Evolutionary conservation across 2,329 filamentous ascomycete species (phyloP), one percentile per base, ranked within the genome.

Genomic region (Diatrype stigma): DNA sequence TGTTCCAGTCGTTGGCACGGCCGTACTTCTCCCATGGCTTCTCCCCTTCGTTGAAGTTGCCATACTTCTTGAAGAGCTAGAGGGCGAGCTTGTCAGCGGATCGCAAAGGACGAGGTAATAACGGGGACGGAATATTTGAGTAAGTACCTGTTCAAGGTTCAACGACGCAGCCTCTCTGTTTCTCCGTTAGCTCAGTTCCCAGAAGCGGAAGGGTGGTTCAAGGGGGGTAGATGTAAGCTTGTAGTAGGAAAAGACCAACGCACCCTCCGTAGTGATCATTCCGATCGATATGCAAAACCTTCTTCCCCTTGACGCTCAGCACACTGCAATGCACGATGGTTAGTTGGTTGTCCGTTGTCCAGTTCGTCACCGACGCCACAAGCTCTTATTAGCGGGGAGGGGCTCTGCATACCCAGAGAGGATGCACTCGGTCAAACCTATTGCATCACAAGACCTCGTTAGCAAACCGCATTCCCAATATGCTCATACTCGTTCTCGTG

Each of bases 1-100:
- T 95, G 80, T 96, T 97, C 94, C 94, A 99, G 81, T 97, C 93
- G 76, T 96, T 96, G 70, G 86, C 79, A 54, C 94, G 88, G 64
- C 93, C 93, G 72, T 96, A 97, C 74, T 96, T 92, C 80, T 95
- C 93, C 94, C 94, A 97, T 60, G 93, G 92, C 79, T 96, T 89
- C 67, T 91, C 86, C 62, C 88, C 89, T 56, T 80, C 70, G 53
- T 75, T 70, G 69, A 84, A 89, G 78, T 94, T 94, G 70, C 90
- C 89, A 72, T 96, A 95, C 73, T 92, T 95, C 79, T 94, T 96
- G 83, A 96, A 97, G 64, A 99, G 88, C 63, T 60, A 49, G 47
- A 38, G 50, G 46, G 52, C 42, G 45, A 45, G 48, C 46, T 49
- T 49, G 47, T 48, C 52, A 45, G 53, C 42, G 42, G 49, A 53